phyloP scores from a whole-genome alignment of 257 asterid species.

The Petunia axillaris region DNA sequence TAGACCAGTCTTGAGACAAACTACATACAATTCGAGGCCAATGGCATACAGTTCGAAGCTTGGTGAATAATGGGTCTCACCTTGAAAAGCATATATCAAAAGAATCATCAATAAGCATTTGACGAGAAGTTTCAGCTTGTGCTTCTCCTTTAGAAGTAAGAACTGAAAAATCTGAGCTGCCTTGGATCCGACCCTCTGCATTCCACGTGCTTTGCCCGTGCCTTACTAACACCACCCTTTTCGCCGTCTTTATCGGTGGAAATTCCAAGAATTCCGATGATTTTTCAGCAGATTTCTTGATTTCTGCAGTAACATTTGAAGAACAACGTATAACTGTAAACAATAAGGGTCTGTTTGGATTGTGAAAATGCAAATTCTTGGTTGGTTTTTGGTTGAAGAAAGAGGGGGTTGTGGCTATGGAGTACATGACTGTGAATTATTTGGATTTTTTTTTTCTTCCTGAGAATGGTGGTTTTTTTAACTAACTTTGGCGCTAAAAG shows the following conservation, averaged over 20 bases:
- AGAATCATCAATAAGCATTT: constrained; percentile 85
- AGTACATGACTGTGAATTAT: constrained; percentile 38
- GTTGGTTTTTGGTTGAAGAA: constrained; percentile 35
- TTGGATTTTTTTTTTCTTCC: background rate
- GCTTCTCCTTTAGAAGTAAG: constrained; percentile 84
- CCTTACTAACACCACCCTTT: constrained; percentile 89
- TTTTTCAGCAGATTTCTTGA: constrained; percentile 23
- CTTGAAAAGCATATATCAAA: constrained; percentile 90
- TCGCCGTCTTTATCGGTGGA: constrained; percentile 68
- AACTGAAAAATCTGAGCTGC: constrained; percentile 89
- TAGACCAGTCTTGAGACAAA: background rate
- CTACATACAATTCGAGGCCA: background rate
- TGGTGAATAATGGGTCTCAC: constrained; percentile 31
- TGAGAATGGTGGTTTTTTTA: constrained; percentile 13
- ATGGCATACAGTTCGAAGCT: no score
- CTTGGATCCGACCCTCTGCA: constrained; percentile 97
- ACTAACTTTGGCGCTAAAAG: constrained; percentile 46
- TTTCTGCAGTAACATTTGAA: constrained; percentile 44
- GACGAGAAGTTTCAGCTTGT: constrained; percentile 92
- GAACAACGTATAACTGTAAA: constrained; percentile 32
- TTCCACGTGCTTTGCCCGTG: constrained; percentile 99
- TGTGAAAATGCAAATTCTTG: constrained; percentile 28
- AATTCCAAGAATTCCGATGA: constrained; percentile 36
- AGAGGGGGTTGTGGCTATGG: constrained; percentile 46
- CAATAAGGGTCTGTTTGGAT: constrained; percentile 34